Conservation (phyloP, 768 basidiomycete species). For the Tulasnella sp. region DNA sequence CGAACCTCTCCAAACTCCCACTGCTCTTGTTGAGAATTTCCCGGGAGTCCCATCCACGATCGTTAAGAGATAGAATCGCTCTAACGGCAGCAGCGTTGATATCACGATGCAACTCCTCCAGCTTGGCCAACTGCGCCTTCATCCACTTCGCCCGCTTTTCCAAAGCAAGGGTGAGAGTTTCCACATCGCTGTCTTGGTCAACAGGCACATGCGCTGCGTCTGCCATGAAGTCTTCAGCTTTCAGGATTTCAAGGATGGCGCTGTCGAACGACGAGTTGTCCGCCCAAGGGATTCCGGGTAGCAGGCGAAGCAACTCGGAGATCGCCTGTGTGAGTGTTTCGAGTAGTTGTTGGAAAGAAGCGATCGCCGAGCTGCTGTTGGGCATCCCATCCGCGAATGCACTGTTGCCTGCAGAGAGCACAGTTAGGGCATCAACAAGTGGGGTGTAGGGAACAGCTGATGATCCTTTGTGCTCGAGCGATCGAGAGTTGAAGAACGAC, state of each 20-base stretch:
- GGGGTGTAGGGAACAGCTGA: constrained; percentile 79
- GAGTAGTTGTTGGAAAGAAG: constrained; percentile 78
- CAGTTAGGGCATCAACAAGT: constrained; percentile 74
- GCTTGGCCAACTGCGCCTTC: constrained; percentile 80
- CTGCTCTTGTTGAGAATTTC: constrained; percentile 19
- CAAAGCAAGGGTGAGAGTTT: constrained; percentile 67
- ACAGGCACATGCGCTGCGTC: constrained; percentile 46
- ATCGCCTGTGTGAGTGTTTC: constrained; percentile 86
- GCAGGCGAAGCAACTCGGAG: constrained; percentile 69
- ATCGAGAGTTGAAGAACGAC: constrained; percentile 62
- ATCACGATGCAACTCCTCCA: constrained; percentile 81
- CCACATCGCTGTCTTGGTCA: constrained; percentile 73
- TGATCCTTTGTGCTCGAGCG: constrained; percentile 62
- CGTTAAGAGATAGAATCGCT: constrained; percentile 71
- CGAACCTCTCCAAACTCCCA: constrained; percentile 14
- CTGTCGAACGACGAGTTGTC: constrained; percentile 84
- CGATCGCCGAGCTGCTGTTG: constrained; percentile 77
- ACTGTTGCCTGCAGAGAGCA: constrained; percentile 64
- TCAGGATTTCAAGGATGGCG: constrained; percentile 76
- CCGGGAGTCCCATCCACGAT: constrained; percentile 70
- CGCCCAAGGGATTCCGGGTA: constrained; percentile 83
- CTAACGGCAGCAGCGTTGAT: constrained; percentile 82
- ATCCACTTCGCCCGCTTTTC: constrained; percentile 89
- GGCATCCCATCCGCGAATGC: constrained; percentile 77
- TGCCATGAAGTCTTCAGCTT: constrained; percentile 76